These are phyloP conservation scores for Cryptococcus sp. DNA, from an alignment of 1,284 basidiomycete species.

Conservation along the genomic window DNA sequence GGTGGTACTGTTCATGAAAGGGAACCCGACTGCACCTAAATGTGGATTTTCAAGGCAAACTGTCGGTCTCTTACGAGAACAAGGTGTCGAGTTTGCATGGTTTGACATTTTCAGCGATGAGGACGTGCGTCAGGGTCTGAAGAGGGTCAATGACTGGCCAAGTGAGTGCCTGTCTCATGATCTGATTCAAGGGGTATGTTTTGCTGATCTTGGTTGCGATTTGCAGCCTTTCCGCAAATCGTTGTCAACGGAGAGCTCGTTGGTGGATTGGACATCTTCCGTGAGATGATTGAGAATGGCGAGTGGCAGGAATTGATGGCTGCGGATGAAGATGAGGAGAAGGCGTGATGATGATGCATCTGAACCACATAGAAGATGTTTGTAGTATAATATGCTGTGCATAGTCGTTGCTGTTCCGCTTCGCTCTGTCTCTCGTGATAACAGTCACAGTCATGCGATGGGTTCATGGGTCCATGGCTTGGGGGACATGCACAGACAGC, in stretches of 20 bases:
- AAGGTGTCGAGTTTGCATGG: constrained; percentile 66
- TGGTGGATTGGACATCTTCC: constrained; percentile 67
- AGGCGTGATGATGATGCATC: not conserved
- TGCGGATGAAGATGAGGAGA: constrained; percentile 18
- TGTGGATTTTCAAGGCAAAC: constrained; percentile 80
- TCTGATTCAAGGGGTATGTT: not conserved
- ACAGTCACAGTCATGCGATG: no score
- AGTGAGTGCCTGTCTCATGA: constrained; percentile 37
- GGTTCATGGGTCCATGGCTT: no score
- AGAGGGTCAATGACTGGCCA: constrained; percentile 56
- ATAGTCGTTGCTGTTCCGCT: no score
- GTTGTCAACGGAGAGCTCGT: constrained; percentile 83
- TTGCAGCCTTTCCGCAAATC: constrained; percentile 62
- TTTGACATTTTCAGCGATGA: constrained; percentile 76
- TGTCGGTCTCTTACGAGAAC: constrained; percentile 64
- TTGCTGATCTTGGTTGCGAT: not conserved
- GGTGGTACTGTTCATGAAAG: constrained; percentile 95
- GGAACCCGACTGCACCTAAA: constrained; percentile 78
- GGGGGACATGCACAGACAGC: no score
- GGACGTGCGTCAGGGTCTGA: constrained; percentile 63
- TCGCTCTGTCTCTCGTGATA: no score
- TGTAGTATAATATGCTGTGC: no score
- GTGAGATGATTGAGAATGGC: constrained; percentile 62
- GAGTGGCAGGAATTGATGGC: constrained; percentile 51
- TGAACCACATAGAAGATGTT: no score